Percentiles rank a stretch among this genome's conserved stretches.
Evolutionary conservation across 2,329 filamentous ascomycete genomes (phyloP).

Genomic region (Huntiella omanensis): DNA sequence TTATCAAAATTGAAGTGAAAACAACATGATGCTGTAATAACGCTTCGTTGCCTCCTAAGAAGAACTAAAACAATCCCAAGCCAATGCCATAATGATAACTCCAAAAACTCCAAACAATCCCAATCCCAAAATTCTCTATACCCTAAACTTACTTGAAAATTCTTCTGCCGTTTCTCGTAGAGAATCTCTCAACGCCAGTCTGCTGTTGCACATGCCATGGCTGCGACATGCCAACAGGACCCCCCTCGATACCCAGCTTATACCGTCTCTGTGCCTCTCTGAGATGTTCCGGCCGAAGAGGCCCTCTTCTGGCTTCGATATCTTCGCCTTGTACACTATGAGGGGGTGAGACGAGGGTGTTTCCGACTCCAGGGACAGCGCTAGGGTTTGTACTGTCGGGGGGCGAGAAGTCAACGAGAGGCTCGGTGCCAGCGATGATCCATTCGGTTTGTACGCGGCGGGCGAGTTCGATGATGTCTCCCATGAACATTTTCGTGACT

Average conservation of each 20-base stretch:
- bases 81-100: no score
- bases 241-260: conserved; percentile 41
- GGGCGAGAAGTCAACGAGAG: conserved; percentile 32
- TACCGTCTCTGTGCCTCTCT: conserved; percentile 55
- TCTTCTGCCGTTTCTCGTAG: conserved; percentile 30
- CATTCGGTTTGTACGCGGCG: conserved; percentile 54
- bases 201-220: conserved; percentile 42
- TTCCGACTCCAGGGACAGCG: conserved; percentile 12
- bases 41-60: no score
- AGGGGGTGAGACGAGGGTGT: not conserved
- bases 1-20: no score
- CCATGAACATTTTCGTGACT: conserved; percentile 59
- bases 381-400: conserved; percentile 19
- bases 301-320: conserved; percentile 24
- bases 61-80: no score
- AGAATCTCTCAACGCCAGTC: conserved; percentile 41
- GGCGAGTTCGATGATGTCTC: conserved; percentile 55
- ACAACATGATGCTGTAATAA: no score
- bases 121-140: no score
- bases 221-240: conserved; percentile 39
- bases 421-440: conserved; percentile 37
- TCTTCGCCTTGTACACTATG: not conserved
- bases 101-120: no score
- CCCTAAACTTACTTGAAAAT: conserved; percentile 28
- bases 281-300: conserved; percentile 55